Base-by-base conservation (phyloP, 1,284 basidiomycete species). In the Moesziomyces sp. region DNA sequence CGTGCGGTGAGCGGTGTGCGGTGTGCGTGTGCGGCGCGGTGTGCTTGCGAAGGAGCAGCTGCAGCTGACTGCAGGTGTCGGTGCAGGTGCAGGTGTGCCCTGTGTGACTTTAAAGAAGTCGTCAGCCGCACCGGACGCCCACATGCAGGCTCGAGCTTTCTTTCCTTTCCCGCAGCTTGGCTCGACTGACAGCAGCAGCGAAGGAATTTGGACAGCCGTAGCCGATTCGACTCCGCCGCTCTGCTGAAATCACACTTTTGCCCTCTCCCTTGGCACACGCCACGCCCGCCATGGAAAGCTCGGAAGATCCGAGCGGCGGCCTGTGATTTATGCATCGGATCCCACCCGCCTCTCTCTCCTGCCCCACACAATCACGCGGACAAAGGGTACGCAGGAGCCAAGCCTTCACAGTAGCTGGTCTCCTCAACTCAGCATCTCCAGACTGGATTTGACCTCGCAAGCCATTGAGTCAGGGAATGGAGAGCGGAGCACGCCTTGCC, bases 341-440 rank as follows among this genome's bases (percentile, higher is more conserved):
- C 8, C n/a, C 10, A 44, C 43, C 19, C 19, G 30, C 30, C 30
- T 10, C 28, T 28, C 28, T 28, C 28, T 28, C 28, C 28, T 28
- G 9, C 9, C 28, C 28, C 28, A 5, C 30, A 30, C 5, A 30
- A 30, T 30, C 30, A 30, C 30, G 11, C 30, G 2, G 8, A 30
- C 30, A 30, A 30, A 30, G 30, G 30, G 6, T 8, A 30, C 30
- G 30, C 30, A 30, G 5, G 6, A 10, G 30, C 30, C 30, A 30
- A 30, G 30, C 30, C 30, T 30, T 11, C 8, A 24, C n/a, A 23
- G 8, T 24, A 21, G 21, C 6, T 33, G 16, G 19, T 1, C 16
- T 14, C 21, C 52, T 54, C 33, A 54, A 19, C 14, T 13, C 45
- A 14, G 46, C 46, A 30, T 23, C 44, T 40, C 40, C 23, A 18